Percentiles rank a stretch among this genome's conserved stretches.
These are phyloP conservation scores for Paracamarosporium sp. DNA, from an alignment of 2,329 filamentous ascomycete genomes.

Conservation along the genomic window DNA sequence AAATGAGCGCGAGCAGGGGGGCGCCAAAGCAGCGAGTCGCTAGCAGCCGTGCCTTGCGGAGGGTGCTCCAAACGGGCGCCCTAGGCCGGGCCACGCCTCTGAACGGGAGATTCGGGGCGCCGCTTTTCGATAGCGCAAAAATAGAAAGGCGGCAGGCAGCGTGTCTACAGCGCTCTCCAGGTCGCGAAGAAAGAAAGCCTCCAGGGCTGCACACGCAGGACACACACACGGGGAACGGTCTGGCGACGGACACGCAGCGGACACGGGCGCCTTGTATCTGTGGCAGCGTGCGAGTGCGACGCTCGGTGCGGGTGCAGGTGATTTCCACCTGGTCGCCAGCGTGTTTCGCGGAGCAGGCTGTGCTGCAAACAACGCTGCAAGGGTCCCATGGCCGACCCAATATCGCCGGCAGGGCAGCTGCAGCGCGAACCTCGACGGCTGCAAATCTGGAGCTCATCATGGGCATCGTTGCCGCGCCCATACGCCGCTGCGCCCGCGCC, in stretches of 20 bases:
- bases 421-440: background rate
- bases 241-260: background rate
- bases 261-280: background rate
- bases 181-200: background rate
- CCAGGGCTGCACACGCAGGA: background rate
- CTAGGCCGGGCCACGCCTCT: constrained; percentile 18
- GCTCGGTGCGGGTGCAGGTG: constrained; percentile 8
- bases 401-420: constrained; percentile 7
- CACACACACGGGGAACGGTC: too few species aligned
- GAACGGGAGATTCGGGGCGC: constrained; percentile 17
- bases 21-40: constrained; percentile 19
- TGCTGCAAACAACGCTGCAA: constrained; percentile 4
- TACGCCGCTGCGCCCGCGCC: background rate
- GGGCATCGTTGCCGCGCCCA: background rate
- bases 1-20: constrained; percentile 22
- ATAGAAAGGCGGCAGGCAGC: constrained; percentile 23
- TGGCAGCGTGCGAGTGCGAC: background rate
- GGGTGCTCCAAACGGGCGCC: constrained; percentile 20
- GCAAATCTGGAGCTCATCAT: too few species aligned
- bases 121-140: constrained; percentile 33
- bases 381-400: constrained; percentile 7
- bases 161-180: too few species aligned
- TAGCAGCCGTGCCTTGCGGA: constrained; percentile 27
- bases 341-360: constrained; percentile 14
- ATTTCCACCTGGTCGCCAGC: constrained; percentile 6